Evolutionary conservation across 2,329 filamentous ascomycete genomes (phyloP).

Genomic region (Proliferodiscus dingleyae): DNA sequence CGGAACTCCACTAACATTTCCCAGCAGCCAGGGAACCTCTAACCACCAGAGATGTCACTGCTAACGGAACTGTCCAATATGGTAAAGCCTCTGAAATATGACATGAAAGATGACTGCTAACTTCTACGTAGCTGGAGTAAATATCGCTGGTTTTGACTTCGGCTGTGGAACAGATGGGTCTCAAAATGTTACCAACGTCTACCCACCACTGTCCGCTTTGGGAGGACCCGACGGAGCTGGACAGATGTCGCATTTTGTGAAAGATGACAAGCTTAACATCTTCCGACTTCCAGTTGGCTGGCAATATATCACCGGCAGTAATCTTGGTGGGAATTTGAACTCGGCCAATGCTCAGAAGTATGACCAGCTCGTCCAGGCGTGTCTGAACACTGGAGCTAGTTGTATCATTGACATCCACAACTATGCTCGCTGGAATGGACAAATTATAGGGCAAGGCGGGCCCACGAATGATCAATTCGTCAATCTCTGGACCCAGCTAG

Average conservation of each 20-base stretch:
- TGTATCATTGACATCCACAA: constrained; percentile 59
- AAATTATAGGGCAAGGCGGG: constrained; percentile 61
- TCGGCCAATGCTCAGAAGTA: constrained; percentile 45
- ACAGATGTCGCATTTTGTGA: constrained; percentile 32
- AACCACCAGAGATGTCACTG: constrained; percentile 3
- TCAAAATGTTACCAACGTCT: constrained; percentile 30
- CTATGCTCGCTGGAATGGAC: constrained; percentile 55
- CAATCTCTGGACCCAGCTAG: constrained; percentile 52
- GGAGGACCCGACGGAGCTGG: constrained; percentile 31
- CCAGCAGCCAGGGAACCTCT: background rate
- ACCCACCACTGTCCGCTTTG: constrained; percentile 30
- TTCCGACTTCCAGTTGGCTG: constrained; percentile 54
- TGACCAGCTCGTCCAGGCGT: constrained; percentile 51
- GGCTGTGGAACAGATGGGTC: constrained; percentile 39
- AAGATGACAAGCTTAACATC: constrained; percentile 49
- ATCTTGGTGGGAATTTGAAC: constrained; percentile 47
- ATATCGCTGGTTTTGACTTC: constrained; percentile 41
- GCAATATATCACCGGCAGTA: constrained; percentile 54
- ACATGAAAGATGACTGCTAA: background rate
- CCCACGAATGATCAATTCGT: constrained; percentile 54
- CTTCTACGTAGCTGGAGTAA: constrained; percentile 20
- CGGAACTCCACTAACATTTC: background rate
- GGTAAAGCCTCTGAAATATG: constrained; percentile 4
- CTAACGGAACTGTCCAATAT: constrained; percentile 18
- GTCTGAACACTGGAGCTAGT: constrained; percentile 49